Evolutionary conservation across 2,329 filamentous ascomycete species (phyloP), one percentile per base, ranked within the genome.

Genomic region (Claviceps cyperi): DNA sequence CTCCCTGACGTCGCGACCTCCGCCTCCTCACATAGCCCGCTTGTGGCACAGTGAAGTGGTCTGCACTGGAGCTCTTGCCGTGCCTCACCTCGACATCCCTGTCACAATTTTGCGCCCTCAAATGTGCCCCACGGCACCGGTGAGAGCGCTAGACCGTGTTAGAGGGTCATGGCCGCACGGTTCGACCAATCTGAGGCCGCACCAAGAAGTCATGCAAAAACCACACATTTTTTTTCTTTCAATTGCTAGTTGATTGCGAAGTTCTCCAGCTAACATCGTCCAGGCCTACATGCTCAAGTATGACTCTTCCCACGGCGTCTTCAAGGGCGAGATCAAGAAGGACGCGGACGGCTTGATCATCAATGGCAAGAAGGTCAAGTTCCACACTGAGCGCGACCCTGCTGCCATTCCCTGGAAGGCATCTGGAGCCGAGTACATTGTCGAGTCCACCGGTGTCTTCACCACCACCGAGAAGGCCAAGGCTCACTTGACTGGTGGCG

Each of bases 231-330:
- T 6, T 32, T 35, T 21, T 32, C 3, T 21, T 43, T 15, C 2
- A 52, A 51, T 51, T 35, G 50, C 22, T 22, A 17, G 21, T 28
- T 50, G 39, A 44, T 43, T 41, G 39, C 8, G 9, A 43, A 43
- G 15, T 8, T 15, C 11, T 51, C 47, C 43, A 32, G 50, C 50
- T 40, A 35, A 53, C 17, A n/a, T 46, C 15, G 4, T 22, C 17
- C 28, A 95, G 89, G 87, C 86, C 69, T 97, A 97, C 83, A 97
- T 97, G 92, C 85, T 98, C 76, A 94, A 94, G 80, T 97, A 97
- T 73, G 92, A 98, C 80, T 89, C 86, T 64, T 89, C 86, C 71
- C 92, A 98, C 81, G 92, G 92, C 63, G 69, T 80, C 69, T 98
- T 97, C 86, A 94, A 96, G 79, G 91, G 91, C 63, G 83, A 84